A percentile compares a stretch with the other conserved stretches of the same genome.
Conservation (phyloP, 163 green algal species). For the Scenedesmus sp. region DNA sequence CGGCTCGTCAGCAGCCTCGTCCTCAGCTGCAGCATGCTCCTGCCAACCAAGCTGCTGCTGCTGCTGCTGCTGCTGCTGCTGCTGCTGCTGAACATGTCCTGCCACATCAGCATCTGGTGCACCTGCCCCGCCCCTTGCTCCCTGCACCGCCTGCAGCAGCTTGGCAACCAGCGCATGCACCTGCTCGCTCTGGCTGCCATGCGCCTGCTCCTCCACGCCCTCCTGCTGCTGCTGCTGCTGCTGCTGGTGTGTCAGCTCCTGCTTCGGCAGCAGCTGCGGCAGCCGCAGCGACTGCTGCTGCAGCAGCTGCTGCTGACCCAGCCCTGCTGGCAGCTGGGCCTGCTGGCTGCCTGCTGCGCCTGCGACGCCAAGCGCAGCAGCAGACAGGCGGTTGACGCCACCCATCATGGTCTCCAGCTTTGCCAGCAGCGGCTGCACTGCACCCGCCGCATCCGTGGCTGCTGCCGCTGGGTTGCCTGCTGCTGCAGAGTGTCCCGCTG, state of each 20-base stretch:
- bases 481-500: neutral
- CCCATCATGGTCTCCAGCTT: neutral
- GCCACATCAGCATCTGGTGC: neutral
- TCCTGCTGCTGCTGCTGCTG: constrained; percentile 4
- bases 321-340: neutral
- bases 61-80: constrained; percentile 8
- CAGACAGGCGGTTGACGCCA: neutral
- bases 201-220: neutral
- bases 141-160: neutral
- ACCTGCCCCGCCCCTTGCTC: neutral
- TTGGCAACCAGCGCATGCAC: neutral
- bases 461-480: neutral
- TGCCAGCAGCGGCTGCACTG: neutral
- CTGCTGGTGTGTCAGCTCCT: neutral
- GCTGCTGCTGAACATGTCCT: neutral
- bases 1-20: neutral
- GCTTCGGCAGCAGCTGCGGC: constrained; percentile 2
- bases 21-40: neutral
- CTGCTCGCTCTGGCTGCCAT: neutral
- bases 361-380: neutral
- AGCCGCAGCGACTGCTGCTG: constrained; percentile 1
- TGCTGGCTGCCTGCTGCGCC: neutral
- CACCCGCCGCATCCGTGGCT: neutral
- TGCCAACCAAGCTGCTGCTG: neutral
- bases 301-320: neutral